Conservation (phyloP, 1,284 basidiomycete species). For the Cryptococcus sp. region DNA sequence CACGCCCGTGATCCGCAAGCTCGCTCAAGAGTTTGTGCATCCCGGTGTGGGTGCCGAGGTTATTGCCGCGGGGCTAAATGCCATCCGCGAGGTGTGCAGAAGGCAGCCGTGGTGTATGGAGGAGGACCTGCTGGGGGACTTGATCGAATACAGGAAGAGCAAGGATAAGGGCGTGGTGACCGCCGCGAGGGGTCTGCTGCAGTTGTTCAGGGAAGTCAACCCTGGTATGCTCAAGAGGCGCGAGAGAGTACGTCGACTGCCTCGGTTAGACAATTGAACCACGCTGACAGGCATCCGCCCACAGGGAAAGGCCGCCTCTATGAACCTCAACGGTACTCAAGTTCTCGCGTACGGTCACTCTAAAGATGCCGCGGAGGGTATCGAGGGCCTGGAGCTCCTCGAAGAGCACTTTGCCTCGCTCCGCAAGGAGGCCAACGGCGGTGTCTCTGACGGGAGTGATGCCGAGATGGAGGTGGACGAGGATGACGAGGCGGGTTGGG, state of each 20-base stretch:
- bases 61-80: conserved; percentile 91
- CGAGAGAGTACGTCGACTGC: conserved; percentile 58
- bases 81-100: conserved; percentile 87
- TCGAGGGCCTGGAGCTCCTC: conserved; percentile 83
- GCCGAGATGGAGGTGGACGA: conserved; percentile 56
- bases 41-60: conserved; percentile 94
- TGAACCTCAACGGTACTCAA: conserved; percentile 63
- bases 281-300: conserved; percentile 1
- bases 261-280: neutral
- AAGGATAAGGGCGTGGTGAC: conserved; percentile 90
- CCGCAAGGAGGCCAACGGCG: conserved; percentile 61
- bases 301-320: conserved; percentile 79
- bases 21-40: conserved; percentile 95
- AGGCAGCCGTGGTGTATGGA: conserved; percentile 94
- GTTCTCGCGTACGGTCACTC: conserved; percentile 78
- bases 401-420: conserved; percentile 77
- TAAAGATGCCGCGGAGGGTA: conserved; percentile 66
- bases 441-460: conserved; percentile 53
- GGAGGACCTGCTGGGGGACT: conserved; percentile 84
- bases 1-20: conserved; percentile 82
- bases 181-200: conserved; percentile 80
- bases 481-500: conserved; percentile 71
- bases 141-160: conserved; percentile 92
- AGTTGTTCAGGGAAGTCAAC: conserved; percentile 94
- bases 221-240: conserved; percentile 85